Base-by-base conservation (phyloP, 2,329 filamentous ascomycete genomes). In the Aspergillus candidus region DNA sequence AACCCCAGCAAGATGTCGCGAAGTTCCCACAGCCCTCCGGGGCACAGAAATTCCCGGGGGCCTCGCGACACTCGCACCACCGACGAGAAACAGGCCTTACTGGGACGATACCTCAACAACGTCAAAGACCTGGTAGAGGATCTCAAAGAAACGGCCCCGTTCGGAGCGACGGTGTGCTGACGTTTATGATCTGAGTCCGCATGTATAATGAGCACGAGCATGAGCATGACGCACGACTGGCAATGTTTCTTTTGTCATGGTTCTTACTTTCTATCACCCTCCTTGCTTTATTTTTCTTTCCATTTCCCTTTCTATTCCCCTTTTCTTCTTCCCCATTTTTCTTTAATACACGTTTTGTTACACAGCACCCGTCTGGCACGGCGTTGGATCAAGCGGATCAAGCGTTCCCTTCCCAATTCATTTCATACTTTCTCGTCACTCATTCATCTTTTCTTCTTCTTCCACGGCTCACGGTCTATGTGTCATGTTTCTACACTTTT, bases 111-210 rank as follows among this genome's bases (percentile, higher is more conserved):
- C 65, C 73, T 94, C 59, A 84, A 77, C 65, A 93, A 86, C 59
- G 87, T 94, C 18, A 86, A 90, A 50, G 87, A 90, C 55, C 74
- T 94, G 47, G 87, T 94, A 42, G 82, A 86, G 62, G 88, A 96
- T 66, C 69, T 96, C 56, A 81, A 83, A 52, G 87, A 87, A 62
- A 86, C 81, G 53, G 83, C 84, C 37, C 84, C 88, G 0, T 88
- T 88, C 70, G 83, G 81, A 5, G 65, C 82, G 5, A 63, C 65
- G 13, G 65, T 69, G 31, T 68, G 65, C 48, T 69, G 55, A 40
- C 36, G 48, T 37, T 30, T 42, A 44, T 43, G 38, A 49, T 50
- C 29, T 48, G 39, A 41, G 46, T 15, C 40, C 42, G 27, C 18
- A 47, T 46, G 40, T 41, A 41, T 41, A 41, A 44, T 56, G 48